phyloP scores from a whole-genome alignment of 129 eudicot genomes.

The Glebionis coronaria region DNA sequence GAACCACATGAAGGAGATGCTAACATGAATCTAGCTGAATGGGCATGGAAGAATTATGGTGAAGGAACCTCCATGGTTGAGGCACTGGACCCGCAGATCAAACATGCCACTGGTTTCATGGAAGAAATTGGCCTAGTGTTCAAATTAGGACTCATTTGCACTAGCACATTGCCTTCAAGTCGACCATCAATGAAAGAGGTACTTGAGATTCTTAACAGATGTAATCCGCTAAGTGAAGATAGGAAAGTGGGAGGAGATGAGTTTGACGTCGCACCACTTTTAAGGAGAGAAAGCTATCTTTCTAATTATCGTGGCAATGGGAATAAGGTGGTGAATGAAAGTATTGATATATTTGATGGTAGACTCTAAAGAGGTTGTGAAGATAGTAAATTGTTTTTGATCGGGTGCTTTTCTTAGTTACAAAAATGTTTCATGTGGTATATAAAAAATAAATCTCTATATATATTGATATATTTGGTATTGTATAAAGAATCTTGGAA shows the following conservation, averaged over 20 bases:
- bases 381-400: neutral
- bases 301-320: constrained; percentile 49
- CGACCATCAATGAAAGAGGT: constrained; percentile 86
- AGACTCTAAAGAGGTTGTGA: constrained; percentile 21
- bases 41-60: constrained; percentile 75
- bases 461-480: too few relatives aligned
- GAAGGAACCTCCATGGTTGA: constrained; percentile 51
- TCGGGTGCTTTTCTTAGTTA: neutral
- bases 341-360: constrained; percentile 37
- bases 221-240: constrained; percentile 29
- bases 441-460: too few relatives aligned
- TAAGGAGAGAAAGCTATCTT: constrained; percentile 47
- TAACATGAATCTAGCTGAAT: constrained; percentile 66
- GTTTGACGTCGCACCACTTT: constrained; percentile 57
- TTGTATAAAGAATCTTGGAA: too few relatives aligned
- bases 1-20: constrained; percentile 64
- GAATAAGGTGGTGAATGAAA: constrained; percentile 41
- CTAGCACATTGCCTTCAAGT: constrained; percentile 60
- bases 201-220: constrained; percentile 55
- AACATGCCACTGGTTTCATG: constrained; percentile 36
- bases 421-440: too few relatives aligned
- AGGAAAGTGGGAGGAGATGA: constrained; percentile 45
- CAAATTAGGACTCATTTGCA: constrained; percentile 77
- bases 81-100: constrained; percentile 53
- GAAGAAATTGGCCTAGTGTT: constrained; percentile 59